These are phyloP conservation scores for Kluyveromyces sp. DNA, from an alignment of 1,139 yeast species.

Conservation along the genomic window DNA sequence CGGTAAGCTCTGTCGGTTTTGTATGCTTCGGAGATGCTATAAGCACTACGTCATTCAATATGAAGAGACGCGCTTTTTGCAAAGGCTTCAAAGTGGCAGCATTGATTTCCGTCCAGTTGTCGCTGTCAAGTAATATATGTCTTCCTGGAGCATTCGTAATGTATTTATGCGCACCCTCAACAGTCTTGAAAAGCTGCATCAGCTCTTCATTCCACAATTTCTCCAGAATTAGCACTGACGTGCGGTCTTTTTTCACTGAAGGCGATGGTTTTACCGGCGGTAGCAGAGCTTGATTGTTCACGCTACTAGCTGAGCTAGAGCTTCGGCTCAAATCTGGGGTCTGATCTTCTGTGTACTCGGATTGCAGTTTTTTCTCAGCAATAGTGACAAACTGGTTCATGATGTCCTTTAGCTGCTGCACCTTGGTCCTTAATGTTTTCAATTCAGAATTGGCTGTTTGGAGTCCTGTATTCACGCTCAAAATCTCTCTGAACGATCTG, in stretches of 20 bases:
- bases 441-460: conserved; percentile 58
- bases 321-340: conserved; percentile 9
- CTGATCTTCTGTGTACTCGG: conserved; percentile 30
- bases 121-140: conserved; percentile 73
- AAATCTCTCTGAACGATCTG: conserved; percentile 65
- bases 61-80: conserved; percentile 67
- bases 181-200: conserved; percentile 66
- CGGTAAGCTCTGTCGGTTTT: conserved; percentile 43
- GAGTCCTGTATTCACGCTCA: conserved; percentile 61
- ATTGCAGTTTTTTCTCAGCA: conserved; percentile 53
- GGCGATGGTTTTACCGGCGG: conserved; percentile 23
- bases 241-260: conserved; percentile 45
- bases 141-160: conserved; percentile 74
- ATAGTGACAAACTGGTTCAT: conserved; percentile 61
- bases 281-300: conserved; percentile 13
- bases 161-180: conserved; percentile 84
- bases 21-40: conserved; percentile 60
- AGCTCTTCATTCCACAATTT: conserved; percentile 77
- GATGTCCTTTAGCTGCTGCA: conserved; percentile 56
- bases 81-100: conserved; percentile 81
- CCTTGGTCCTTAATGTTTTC: conserved; percentile 50
- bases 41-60: conserved; percentile 70
- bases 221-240: conserved; percentile 66
- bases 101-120: conserved; percentile 82
- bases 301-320: conserved; percentile 10